These are phyloP conservation scores for Zasmidium citrigriseum DNA, from an alignment of 2,329 filamentous ascomycete species.

Conservation along the genomic window DNA sequence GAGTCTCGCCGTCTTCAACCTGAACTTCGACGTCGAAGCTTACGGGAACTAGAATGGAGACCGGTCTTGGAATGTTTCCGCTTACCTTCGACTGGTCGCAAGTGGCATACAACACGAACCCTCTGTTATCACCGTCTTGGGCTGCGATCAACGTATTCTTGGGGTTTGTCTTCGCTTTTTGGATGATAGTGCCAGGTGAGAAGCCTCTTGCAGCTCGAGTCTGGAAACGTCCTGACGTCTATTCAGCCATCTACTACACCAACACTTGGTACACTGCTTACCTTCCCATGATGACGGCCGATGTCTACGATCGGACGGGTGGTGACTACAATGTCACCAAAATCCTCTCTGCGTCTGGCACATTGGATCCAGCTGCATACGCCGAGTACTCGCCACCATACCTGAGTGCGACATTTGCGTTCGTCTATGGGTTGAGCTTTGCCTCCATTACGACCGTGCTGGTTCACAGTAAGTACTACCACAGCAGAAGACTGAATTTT, in stretches of 20 bases:
- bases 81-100: conserved; percentile 92
- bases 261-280: conserved; percentile 74
- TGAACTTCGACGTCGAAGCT: not conserved
- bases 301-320: conserved; percentile 83
- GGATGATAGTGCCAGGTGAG: conserved; percentile 41
- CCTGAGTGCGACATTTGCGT: conserved; percentile 39
- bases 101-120: conserved; percentile 83
- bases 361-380: conserved; percentile 28
- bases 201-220: not conserved
- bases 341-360: conserved; percentile 60
- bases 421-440: conserved; percentile 41
- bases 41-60: conserved; percentile 66
- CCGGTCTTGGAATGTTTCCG: conserved; percentile 78
- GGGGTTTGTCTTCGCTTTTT: conserved; percentile 47
- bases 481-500: too few species aligned
- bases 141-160: conserved; percentile 45
- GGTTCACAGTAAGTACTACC: conserved; percentile 26
- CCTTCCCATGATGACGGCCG: conserved; percentile 81
- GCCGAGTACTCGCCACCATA: conserved; percentile 47
- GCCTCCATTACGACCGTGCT: conserved; percentile 40
- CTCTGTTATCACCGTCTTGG: conserved; percentile 40
- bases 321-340: conserved; percentile 77
- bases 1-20: not conserved
- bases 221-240: not conserved
- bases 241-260: conserved; percentile 46